A percentile compares a stretch with the other conserved stretches of the same genome.
These are phyloP conservation scores for Sporopachydermia lactativora DNA, from an alignment of 805 yeast species.

Conservation along the genomic window DNA sequence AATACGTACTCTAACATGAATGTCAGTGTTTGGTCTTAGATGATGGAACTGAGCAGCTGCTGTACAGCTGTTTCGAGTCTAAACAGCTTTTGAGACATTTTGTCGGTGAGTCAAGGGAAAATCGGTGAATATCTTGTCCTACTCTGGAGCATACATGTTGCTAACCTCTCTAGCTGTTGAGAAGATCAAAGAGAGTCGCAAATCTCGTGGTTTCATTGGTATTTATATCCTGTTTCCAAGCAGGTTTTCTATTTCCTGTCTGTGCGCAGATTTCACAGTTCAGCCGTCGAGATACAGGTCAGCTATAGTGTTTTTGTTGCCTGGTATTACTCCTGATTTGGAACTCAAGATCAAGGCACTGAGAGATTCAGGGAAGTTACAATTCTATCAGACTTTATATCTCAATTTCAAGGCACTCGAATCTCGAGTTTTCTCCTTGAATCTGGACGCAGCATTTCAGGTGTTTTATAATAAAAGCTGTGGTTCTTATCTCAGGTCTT, in stretches of 20 bases:
- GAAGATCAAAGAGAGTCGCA: slow-evolving; percentile 44
- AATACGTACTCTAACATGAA: background rate
- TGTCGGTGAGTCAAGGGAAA: slow-evolving; percentile 18
- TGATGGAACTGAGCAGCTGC: background rate
- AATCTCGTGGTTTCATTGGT: slow-evolving; percentile 46
- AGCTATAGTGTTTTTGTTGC: slow-evolving; percentile 62
- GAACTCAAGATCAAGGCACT: slow-evolving; percentile 10
- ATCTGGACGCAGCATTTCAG: slow-evolving; percentile 45
- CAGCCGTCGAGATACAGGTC: slow-evolving; percentile 58
- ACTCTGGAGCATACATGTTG: background rate
- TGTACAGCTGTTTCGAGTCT: slow-evolving; percentile 1
- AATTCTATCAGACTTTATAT: slow-evolving; percentile 25
- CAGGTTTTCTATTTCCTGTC: slow-evolving; percentile 55
- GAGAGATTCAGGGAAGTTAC: slow-evolving; percentile 9
- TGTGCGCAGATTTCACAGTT: slow-evolving; percentile 56
- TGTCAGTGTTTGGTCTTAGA: background rate
- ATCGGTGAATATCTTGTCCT: too few relatives aligned
- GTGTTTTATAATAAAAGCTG: slow-evolving; percentile 57
- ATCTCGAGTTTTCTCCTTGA: slow-evolving; percentile 56
- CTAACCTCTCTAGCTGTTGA: slow-evolving; percentile 34
- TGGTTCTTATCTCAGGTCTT: slow-evolving; percentile 41
- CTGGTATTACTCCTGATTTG: slow-evolving; percentile 29
- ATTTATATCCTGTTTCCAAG: slow-evolving; percentile 67
- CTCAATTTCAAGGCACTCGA: slow-evolving; percentile 54
- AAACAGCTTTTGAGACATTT: slow-evolving; percentile 38